A percentile compares a stretch with the other conserved stretches of the same genome.
These are phyloP conservation scores for Leccinum arenicola DNA, from an alignment of 768 basidiomycete species.

Conservation along the genomic window DNA sequence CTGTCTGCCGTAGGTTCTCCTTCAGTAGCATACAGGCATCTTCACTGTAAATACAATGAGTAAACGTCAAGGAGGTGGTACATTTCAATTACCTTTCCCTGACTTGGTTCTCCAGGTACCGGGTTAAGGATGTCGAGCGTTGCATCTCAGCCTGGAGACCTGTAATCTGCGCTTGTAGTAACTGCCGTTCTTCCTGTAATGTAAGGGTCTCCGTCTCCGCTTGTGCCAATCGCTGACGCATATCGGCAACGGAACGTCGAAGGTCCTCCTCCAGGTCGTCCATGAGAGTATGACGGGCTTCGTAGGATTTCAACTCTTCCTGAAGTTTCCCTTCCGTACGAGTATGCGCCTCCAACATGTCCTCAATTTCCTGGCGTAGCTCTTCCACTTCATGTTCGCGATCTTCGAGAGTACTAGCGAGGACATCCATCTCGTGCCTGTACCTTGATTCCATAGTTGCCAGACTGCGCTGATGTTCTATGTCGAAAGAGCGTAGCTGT, in stretches of 20 bases:
- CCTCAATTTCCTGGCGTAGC: slow-evolving; percentile 38
- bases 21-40: slow-evolving; percentile 37
- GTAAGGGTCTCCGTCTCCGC: slow-evolving; percentile 34
- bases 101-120: slow-evolving; percentile 61
- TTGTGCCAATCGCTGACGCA: slow-evolving; percentile 42
- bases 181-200: slow-evolving; percentile 48
- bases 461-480: slow-evolving; percentile 20
- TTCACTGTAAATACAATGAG: slow-evolving; percentile 41
- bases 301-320: slow-evolving; percentile 25
- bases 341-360: slow-evolving; percentile 34
- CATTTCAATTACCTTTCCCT: slow-evolving; percentile 51
- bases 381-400: slow-evolving; percentile 32
- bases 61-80: background rate
- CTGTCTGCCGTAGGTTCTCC: slow-evolving; percentile 40
- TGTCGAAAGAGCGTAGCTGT: slow-evolving; percentile 25
- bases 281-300: slow-evolving; percentile 28
- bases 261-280: slow-evolving; percentile 38
- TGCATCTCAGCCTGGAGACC: slow-evolving; percentile 64
- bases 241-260: slow-evolving; percentile 33
- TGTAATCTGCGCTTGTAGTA: slow-evolving; percentile 55
- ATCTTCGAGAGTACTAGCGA: slow-evolving; percentile 39
- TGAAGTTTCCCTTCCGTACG: slow-evolving; percentile 30
- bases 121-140: slow-evolving; percentile 55
- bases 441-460: slow-evolving; percentile 34
- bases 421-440: slow-evolving; percentile 31